phyloP scores from a whole-genome alignment of 352 stramenopile species.

The Phytophthora meadii region DNA sequence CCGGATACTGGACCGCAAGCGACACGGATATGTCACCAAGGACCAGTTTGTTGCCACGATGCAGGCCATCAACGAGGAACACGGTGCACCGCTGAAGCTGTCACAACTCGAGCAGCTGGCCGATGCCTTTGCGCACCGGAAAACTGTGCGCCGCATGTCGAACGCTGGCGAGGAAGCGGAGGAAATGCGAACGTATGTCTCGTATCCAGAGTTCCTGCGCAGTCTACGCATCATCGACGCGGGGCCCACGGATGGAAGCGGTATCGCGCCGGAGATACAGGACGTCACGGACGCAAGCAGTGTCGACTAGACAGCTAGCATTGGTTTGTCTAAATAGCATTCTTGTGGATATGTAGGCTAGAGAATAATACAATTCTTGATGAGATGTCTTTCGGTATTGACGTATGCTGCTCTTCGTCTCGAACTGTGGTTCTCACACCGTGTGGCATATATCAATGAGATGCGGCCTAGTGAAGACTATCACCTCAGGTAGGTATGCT shows the following conservation, averaged over 20 bases:
- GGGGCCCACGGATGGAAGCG: constrained; percentile 29
- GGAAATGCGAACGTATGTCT: constrained; percentile 51
- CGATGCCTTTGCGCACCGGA: constrained; percentile 57
- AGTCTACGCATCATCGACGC: constrained; percentile 74
- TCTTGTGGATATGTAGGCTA: constrained; percentile 26
- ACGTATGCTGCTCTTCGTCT: no score
- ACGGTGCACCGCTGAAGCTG: constrained; percentile 63
- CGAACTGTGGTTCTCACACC: no score
- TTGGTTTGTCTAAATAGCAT: constrained; percentile 2
- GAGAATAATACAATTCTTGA: not conserved
- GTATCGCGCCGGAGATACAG: not conserved
- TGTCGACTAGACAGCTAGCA: constrained; percentile 2
- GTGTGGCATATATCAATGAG: no score
- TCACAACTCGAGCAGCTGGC: constrained; percentile 74
- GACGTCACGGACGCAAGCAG: constrained; percentile 16
- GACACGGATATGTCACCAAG: constrained; percentile 67
- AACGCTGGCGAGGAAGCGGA: constrained; percentile 30
- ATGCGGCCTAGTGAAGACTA: no score
- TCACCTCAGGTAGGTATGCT: no score
- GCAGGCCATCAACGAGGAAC: constrained; percentile 79
- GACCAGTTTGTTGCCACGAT: constrained; percentile 78
- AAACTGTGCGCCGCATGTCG: constrained; percentile 36
- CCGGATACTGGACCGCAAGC: constrained; percentile 75
- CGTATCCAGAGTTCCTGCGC: constrained; percentile 77
- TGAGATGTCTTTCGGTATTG: no score